A percentile compares a stretch with the other conserved stretches of the same genome.
phyloP scores from a whole-genome alignment of 2,329 filamentous ascomycete species.

The Trichoderma cornu-damae region DNA sequence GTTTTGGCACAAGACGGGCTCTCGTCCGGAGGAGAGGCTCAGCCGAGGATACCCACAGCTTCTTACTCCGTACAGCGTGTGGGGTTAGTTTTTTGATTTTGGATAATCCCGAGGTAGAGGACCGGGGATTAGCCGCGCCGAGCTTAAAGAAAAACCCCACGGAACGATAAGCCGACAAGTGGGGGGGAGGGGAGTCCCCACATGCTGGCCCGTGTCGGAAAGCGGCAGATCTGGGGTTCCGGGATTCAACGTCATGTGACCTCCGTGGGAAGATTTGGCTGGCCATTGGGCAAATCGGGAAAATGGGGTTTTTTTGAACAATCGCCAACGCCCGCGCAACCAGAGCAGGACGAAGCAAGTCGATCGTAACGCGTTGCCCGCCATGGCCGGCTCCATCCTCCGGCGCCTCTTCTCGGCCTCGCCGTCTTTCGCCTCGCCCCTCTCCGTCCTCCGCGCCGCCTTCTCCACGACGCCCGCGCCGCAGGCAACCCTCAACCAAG shows the following conservation, averaged over 20 bases:
- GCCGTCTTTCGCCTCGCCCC: conserved; percentile 30
- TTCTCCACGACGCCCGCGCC: conserved; percentile 56
- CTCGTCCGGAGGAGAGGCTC: neutral
- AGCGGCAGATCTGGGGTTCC: conserved; percentile 12
- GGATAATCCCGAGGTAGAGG: neutral
- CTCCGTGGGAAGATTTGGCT: conserved; percentile 10
- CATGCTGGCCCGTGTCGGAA: neutral
- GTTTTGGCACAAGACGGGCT: neutral
- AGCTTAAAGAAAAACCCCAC: neutral
- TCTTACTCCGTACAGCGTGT: neutral
- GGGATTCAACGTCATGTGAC: conserved; percentile 1
- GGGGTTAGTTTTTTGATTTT: neutral
- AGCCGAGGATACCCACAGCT: conserved; percentile 25
- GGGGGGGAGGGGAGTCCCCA: neutral
- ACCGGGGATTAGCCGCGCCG: neutral
- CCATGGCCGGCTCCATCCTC: conserved; percentile 35
- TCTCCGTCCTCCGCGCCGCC: conserved; percentile 9
- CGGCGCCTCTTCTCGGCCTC: conserved; percentile 34
- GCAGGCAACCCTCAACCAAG: conserved; percentile 66
- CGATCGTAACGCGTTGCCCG: conserved; percentile 22
- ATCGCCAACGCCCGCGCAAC: neutral
- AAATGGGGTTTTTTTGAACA: too few species aligned
- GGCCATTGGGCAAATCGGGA: too few species aligned
- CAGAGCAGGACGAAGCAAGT: too few species aligned
- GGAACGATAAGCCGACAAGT: neutral